Percentiles rank a stretch among this genome's conserved stretches.
Evolutionary conservation across 2,329 filamentous ascomycete genomes (phyloP).

Genomic region (Didymella lethalis): DNA sequence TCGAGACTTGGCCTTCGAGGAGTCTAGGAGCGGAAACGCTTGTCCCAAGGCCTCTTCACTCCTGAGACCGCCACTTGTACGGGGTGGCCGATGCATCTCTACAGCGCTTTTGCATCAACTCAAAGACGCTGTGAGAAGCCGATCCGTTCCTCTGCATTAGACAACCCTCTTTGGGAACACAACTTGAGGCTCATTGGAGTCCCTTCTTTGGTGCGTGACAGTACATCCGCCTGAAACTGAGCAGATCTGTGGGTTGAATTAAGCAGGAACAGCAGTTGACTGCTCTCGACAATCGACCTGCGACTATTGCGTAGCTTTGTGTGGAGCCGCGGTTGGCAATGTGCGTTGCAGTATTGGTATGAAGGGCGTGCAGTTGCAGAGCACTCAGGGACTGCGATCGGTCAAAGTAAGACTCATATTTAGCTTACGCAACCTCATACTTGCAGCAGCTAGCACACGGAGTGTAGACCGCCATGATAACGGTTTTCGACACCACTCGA

Average conservation of each 20-base stretch:
- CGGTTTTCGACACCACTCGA: neutral
- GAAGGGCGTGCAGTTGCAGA: constrained; percentile 9
- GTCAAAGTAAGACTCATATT: neutral
- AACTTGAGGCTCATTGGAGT: neutral
- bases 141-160: neutral
- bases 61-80: neutral
- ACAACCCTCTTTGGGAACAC: too few relatives aligned
- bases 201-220: neutral
- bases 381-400: neutral
- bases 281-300: neutral
- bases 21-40: neutral
- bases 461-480: neutral
- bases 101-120: neutral
- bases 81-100: neutral
- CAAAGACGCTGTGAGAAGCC: neutral
- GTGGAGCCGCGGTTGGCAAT: neutral
- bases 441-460: neutral
- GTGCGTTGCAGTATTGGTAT: neutral
- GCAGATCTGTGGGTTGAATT: neutral
- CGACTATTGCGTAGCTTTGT: neutral
- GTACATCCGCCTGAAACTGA: neutral
- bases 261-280: neutral
- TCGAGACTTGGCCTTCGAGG: neutral
- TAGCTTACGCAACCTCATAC: neutral
- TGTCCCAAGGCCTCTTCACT: neutral